Base-by-base conservation (phyloP, 2,329 filamentous ascomycete genomes). In the Lasiodiplodia hormozganensis region DNA sequence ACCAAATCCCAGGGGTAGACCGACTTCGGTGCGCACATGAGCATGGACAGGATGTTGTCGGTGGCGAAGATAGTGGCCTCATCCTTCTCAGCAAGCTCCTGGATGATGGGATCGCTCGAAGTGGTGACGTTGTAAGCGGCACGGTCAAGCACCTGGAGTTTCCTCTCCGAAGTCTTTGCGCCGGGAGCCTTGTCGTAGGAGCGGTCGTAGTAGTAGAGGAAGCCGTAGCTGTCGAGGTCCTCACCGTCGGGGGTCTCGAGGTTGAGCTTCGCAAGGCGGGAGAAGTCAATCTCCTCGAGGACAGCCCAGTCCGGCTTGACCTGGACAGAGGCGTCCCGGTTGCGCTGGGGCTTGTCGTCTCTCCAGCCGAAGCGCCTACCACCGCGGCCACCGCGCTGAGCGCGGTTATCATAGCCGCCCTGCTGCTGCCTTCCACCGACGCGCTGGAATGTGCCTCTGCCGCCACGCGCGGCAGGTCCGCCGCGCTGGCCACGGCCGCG, bases 1-100 rank as follows among this genome's bases (percentile, higher is more conserved):
- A 99, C 91, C 76, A 99, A 90, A 82, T 99, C 96, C 96, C 96
- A 99, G 53, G 94, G 94, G 86, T 98, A 98, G 71, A 99, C 93
- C 69, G 93, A 97, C 76, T 96, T 93, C 69, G 96, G 92, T 64
- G 96, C 90, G 83, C 96, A 99, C 96, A 99, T 99, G 76, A 99
- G 90, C 94, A 97, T 98, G 73, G 95, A 98, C 70, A 99, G 89
- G 76, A 99, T 94, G 83, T 91, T 97, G 82, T 97, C 94, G 54
- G 96, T 97, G 71, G 96, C 94, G 78, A 98, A 99, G 77, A 99
- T 95, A 74, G 93, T 96, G 57, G 94, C 96, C 84, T 97, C 94
- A 77, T 97, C 90, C 85, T 94, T 96, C 76, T 98, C 95, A 71
- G 96, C 92, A 68, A 98, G 89, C 79, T 98, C 95, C 84, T 98